phyloP scores from a whole-genome alignment of 768 basidiomycete genomes.

The Collybia mongolica region DNA sequence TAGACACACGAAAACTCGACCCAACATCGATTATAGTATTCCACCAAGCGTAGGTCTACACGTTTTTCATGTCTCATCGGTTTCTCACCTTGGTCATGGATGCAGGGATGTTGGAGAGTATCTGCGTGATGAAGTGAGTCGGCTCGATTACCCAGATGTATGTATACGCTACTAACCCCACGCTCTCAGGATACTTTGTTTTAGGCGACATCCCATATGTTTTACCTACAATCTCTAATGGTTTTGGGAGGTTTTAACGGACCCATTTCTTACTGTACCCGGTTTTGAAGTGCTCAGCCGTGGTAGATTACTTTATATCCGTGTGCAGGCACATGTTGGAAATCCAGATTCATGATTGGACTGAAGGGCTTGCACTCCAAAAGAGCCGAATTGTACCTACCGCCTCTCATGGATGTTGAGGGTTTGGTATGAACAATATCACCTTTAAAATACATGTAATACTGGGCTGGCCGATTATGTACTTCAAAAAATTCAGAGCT shows the following conservation, averaged over 20 bases:
- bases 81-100: conserved; percentile 6
- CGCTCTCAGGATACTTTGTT: conserved; percentile 72
- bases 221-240: conserved; percentile 4
- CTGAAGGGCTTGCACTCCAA: conserved; percentile 1
- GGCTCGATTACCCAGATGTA: neutral
- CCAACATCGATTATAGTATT: conserved; percentile 97
- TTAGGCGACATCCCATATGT: conserved; percentile 26
- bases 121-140: conserved; percentile 85
- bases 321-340: conserved; percentile 14
- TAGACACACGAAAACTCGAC: conserved; percentile 96
- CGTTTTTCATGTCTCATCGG: conserved; percentile 4
- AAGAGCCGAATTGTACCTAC: no score
- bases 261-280: conserved; percentile 12
- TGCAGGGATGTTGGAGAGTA: conserved; percentile 96
- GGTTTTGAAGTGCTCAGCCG: conserved; percentile 45
- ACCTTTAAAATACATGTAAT: no score
- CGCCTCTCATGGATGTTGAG: no score
- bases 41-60: conserved; percentile 84
- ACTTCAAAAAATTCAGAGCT: no score
- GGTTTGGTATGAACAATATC: no score
- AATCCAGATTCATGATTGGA: neutral
- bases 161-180: conserved; percentile 9
- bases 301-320: conserved; percentile 18
- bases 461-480: no score
- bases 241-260: conserved; percentile 13